Conservation (phyloP, 257 asterid species). For the Solanum chmielewskii region DNA sequence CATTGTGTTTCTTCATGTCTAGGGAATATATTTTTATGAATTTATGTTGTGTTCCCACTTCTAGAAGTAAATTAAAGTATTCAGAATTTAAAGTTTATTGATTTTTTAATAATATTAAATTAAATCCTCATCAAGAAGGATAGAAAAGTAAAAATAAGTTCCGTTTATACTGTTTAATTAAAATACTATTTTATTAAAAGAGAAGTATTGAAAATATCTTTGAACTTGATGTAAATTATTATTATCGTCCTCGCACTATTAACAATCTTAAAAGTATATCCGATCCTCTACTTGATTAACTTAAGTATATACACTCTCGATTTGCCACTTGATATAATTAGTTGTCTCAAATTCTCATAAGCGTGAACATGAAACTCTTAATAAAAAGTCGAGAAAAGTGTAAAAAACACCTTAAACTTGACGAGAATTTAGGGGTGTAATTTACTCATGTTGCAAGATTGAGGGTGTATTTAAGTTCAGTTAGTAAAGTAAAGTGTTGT, state of each 20-base stretch:
- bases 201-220: background rate
- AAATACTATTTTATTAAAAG: too few species aligned
- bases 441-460: background rate
- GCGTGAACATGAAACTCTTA: background rate
- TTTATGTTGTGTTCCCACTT: background rate
- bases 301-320: background rate
- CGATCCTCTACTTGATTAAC: background rate
- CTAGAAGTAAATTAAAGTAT: background rate
- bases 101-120: too few species aligned
- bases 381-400: background rate
- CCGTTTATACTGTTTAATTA: too few species aligned
- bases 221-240: background rate
- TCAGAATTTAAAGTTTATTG: too few species aligned
- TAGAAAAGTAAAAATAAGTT: background rate
- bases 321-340: background rate
- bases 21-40: conserved; percentile 1
- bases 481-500: too few species aligned
- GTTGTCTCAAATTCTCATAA: background rate
- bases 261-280: background rate
- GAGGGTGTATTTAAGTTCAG: background rate
- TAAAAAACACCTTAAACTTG: background rate
- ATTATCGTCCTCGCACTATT: too few species aligned
- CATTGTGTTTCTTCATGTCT: background rate
- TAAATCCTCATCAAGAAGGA: background rate
- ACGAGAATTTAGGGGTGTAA: background rate